Evolutionary conservation across 2,329 filamentous ascomycete species (phyloP).

Genomic region (Pseudogymnoascus sp.): DNA sequence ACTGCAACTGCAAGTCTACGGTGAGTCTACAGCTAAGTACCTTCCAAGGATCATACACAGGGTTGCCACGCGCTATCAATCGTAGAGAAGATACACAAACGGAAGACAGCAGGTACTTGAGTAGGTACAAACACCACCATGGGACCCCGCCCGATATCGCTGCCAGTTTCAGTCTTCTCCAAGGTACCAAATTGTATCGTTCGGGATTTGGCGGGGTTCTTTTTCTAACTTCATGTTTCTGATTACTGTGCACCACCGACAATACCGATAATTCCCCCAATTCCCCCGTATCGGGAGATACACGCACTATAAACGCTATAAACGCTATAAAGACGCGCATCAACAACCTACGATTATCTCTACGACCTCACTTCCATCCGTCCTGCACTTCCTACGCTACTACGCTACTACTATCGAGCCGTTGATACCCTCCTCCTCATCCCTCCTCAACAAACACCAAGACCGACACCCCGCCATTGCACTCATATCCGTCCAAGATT

Average conservation of each 20-base stretch:
- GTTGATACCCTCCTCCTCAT: neutral
- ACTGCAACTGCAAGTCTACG: neutral
- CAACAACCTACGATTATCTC: neutral
- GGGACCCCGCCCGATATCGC: neutral
- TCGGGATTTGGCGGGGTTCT: neutral
- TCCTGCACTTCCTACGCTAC: neutral
- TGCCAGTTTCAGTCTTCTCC: neutral
- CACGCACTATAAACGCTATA: neutral
- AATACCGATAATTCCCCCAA: neutral
- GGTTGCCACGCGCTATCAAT: neutral
- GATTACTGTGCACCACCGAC: neutral
- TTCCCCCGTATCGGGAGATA: neutral
- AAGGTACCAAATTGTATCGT: neutral
- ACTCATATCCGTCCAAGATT: neutral
- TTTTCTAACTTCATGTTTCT: neutral
- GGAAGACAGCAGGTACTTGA: neutral
- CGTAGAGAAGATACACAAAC: neutral
- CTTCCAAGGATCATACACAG: neutral
- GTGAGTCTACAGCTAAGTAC: neutral
- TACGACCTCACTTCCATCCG: neutral
- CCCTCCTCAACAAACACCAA: constrained; percentile 21
- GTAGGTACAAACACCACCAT: neutral
- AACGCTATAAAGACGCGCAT: neutral
- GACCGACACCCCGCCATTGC: constrained; percentile 9
- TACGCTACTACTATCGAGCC: neutral